A percentile compares a stretch with the other conserved stretches of the same genome.
phyloP scores from a whole-genome alignment of 306 rosid species.

The Spatholobus suberectus region DNA sequence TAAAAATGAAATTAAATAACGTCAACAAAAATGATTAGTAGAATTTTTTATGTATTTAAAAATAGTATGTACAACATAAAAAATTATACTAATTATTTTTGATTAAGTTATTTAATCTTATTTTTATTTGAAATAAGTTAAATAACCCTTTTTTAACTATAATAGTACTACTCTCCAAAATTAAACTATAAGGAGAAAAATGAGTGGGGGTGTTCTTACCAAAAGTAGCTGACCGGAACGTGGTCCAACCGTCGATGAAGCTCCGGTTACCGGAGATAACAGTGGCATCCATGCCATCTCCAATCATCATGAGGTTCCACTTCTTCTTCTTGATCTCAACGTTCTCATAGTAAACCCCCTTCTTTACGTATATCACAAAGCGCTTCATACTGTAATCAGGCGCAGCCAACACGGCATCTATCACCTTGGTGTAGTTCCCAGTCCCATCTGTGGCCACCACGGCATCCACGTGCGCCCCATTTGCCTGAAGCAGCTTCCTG shows the following conservation, averaged over 20 bases:
- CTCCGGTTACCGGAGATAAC: constrained; percentile 74
- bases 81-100: no score
- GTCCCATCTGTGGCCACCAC: constrained; percentile 74
- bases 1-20: no score
- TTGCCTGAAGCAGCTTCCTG: constrained; percentile 55
- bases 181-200: background rate
- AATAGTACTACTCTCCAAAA: background rate
- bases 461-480: constrained; percentile 50
- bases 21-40: no score
- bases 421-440: constrained; percentile 68
- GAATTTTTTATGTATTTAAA: no score
- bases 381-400: constrained; percentile 76
- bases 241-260: constrained; percentile 87
- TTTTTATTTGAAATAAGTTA: no score
- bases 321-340: constrained; percentile 97
- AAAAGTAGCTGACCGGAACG: constrained; percentile 90
- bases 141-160: no score
- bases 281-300: constrained; percentile 79
- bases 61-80: no score
- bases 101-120: no score
- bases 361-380: constrained; percentile 70
- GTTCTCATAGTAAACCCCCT: constrained; percentile 71
- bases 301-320: constrained; percentile 89
- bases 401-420: constrained; percentile 72
- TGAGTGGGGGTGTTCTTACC: constrained; percentile 48